These are phyloP conservation scores for Calonectria henricotiae DNA, from an alignment of 2,329 filamentous ascomycete genomes.

Conservation along the genomic window DNA sequence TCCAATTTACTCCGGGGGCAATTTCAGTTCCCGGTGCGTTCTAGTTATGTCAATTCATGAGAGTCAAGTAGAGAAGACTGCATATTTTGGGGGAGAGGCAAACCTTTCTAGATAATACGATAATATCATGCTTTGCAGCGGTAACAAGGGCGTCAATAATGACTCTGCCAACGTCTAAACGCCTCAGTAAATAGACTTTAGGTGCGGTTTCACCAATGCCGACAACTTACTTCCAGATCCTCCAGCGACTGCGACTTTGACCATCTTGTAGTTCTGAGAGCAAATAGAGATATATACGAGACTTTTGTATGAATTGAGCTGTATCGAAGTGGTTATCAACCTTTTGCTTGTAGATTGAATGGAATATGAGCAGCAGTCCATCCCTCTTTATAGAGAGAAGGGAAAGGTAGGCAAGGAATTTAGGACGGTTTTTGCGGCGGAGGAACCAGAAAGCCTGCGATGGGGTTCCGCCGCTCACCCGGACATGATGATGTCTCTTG, in stretches of 20 bases:
- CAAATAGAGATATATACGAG: background rate
- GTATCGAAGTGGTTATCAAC: background rate
- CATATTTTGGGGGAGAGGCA: background rate
- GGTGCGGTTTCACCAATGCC: too few relatives aligned
- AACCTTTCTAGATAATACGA: slow-evolving; percentile 67
- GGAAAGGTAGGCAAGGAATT: background rate
- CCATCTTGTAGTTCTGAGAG: slow-evolving; percentile 37
- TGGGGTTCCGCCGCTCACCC: slow-evolving; percentile 4
- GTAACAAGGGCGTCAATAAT: slow-evolving; percentile 68
- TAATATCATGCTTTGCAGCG: slow-evolving; percentile 68
- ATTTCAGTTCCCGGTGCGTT: slow-evolving; percentile 32
- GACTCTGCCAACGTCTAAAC: slow-evolving; percentile 68
- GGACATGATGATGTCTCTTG: background rate
- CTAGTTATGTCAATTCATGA: slow-evolving; percentile 23
- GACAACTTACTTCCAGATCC: slow-evolving; percentile 44
- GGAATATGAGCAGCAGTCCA: too few relatives aligned
- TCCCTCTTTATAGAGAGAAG: background rate
- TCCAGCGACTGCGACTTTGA: slow-evolving; percentile 48
- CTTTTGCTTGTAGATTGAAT: background rate
- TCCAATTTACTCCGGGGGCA: slow-evolving; percentile 34
- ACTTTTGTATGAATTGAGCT: background rate
- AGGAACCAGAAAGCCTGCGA: background rate
- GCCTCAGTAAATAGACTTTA: background rate
- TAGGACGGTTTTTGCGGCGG: slow-evolving; percentile 9
- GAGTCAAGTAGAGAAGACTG: too few relatives aligned